A percentile compares a stretch with the other conserved stretches of the same genome.
These are phyloP conservation scores for Annulohypoxylon bovei DNA, from an alignment of 495 filamentous ascomycete species.

Conservation along the genomic window DNA sequence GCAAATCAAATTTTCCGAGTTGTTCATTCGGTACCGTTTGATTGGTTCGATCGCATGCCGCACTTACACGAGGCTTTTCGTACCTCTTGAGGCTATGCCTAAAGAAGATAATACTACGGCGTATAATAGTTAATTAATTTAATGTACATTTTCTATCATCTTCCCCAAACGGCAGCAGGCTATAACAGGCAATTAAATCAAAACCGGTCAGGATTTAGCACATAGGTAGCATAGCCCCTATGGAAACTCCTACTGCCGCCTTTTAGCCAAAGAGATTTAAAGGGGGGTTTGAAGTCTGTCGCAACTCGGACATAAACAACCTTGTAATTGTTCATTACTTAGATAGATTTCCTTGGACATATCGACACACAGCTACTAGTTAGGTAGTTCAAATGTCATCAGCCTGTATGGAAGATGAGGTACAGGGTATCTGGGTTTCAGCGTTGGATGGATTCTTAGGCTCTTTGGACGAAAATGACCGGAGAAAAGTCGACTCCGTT, in stretches of 20 bases:
- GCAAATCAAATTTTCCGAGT: no score
- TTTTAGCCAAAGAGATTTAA: not conserved
- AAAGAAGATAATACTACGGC: not conserved
- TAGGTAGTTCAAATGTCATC: not conserved
- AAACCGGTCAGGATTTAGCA: not conserved
- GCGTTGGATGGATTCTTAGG: not conserved
- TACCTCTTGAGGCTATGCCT: not conserved
- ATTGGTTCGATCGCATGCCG: not conserved
- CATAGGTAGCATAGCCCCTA: not conserved
- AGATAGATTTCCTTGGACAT: not conserved
- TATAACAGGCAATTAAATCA: not conserved
- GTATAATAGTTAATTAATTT: no score
- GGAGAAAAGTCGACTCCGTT: not conserved
- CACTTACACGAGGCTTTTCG: not conserved
- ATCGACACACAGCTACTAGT: not conserved
- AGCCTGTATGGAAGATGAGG: not conserved
- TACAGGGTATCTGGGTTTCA: not conserved
- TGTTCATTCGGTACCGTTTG: no score
- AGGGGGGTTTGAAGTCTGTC: not conserved
- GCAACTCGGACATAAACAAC: not conserved
- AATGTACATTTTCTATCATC: not conserved
- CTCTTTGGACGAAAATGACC: not conserved
- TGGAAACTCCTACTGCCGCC: not conserved
- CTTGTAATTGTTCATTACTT: not conserved
- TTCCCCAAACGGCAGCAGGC: not conserved